Conservation (phyloP, 257 asterid species). For the Solanum acaule region DNA sequence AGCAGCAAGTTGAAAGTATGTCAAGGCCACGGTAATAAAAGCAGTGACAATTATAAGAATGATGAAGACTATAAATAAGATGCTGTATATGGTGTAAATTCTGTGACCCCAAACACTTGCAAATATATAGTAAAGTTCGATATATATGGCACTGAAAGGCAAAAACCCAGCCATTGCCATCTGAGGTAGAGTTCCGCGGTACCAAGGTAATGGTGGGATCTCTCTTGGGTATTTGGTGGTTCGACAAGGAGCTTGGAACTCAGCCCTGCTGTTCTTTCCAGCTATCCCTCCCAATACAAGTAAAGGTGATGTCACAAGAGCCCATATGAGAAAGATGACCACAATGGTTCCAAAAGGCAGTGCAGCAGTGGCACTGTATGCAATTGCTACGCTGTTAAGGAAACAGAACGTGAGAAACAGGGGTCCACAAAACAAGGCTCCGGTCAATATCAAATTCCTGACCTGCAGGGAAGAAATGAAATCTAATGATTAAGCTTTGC, state of each 20-base stretch:
- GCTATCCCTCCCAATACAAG: slow-evolving; percentile 24
- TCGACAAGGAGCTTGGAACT: slow-evolving; percentile 28
- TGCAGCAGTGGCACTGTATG: slow-evolving; percentile 24
- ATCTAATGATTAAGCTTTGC: not conserved
- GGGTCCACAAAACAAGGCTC: slow-evolving; percentile 22
- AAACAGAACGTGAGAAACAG: slow-evolving; percentile 22
- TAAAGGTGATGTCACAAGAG: slow-evolving; percentile 23
- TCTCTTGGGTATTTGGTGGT: slow-evolving; percentile 29
- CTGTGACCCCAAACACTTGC: slow-evolving; percentile 33
- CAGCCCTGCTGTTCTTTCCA: slow-evolving; percentile 22
- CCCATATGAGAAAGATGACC: slow-evolving; percentile 26
- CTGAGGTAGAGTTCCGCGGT: slow-evolving; percentile 20
- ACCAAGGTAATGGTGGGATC: slow-evolving; percentile 28
- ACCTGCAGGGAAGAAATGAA: slow-evolving; percentile 6
- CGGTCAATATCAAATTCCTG: slow-evolving; percentile 17
- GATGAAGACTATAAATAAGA: slow-evolving; percentile 17
- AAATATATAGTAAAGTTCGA: slow-evolving; percentile 23
- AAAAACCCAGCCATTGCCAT: slow-evolving; percentile 33
- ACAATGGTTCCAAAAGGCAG: slow-evolving; percentile 25
- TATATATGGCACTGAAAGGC: slow-evolving; percentile 29
- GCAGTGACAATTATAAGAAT: slow-evolving; percentile 21
- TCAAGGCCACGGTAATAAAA: slow-evolving; percentile 20
- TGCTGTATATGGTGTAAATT: slow-evolving; percentile 20
- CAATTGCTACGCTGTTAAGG: slow-evolving; percentile 20
- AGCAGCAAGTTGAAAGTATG: slow-evolving; percentile 23